phyloP scores from a whole-genome alignment of 805 yeast genomes.

The Saccharomycopsis sp. region DNA sequence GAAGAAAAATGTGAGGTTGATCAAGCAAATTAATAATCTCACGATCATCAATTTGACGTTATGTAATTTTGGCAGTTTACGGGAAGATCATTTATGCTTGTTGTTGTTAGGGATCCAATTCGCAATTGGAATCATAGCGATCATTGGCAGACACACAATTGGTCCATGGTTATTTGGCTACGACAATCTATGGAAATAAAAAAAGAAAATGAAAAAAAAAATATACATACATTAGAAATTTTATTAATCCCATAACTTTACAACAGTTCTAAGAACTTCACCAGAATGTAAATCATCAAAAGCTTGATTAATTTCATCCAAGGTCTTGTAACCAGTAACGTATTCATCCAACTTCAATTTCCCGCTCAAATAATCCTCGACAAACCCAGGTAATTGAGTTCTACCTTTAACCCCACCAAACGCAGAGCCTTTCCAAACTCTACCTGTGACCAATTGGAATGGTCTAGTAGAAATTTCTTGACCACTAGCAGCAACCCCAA shows the following conservation, averaged over 20 bases:
- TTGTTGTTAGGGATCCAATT: constrained; percentile 58
- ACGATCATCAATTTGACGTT: constrained; percentile 78
- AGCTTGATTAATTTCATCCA: constrained; percentile 76
- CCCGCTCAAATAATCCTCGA: constrained; percentile 78
- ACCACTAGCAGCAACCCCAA: constrained; percentile 99
- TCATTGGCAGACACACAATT: constrained; percentile 69
- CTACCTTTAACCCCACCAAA: constrained; percentile 99
- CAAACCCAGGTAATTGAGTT: constrained; percentile 86
- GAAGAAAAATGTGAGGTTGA: constrained; percentile 19
- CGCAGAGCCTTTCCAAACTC: constrained; percentile 99
- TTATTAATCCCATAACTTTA: constrained; percentile 34
- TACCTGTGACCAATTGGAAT: constrained; percentile 97
- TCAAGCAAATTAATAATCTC: constrained; percentile 61
- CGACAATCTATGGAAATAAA: constrained; percentile 55
- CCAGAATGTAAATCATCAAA: constrained; percentile 95
- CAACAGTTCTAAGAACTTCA: constrained; percentile 88
- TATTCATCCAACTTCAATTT: constrained; percentile 87
- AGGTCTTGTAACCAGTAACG: constrained; percentile 81
- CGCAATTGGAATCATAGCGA: constrained; percentile 54
- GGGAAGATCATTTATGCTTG: constrained; percentile 71
- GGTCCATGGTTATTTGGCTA: constrained; percentile 86
- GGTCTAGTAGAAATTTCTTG: constrained; percentile 95
- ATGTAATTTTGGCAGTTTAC: constrained; percentile 84
- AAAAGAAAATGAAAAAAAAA: too few species aligned
- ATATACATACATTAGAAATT: too few species aligned